These are phyloP conservation scores for Cyberlindnera mrakii DNA, from an alignment of 805 yeast species.

Conservation along the genomic window DNA sequence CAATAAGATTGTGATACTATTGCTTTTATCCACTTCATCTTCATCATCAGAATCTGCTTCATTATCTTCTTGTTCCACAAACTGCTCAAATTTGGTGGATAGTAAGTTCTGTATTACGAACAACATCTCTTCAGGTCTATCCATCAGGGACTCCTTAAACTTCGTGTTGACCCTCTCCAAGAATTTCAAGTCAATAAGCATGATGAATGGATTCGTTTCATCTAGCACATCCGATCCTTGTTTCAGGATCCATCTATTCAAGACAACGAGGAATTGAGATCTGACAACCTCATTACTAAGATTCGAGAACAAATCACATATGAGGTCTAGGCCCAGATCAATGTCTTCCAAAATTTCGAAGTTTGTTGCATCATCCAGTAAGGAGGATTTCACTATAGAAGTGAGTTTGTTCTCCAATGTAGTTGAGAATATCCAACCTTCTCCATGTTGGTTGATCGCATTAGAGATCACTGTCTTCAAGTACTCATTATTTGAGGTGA, in stretches of 20 bases:
- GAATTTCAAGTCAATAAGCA: slow-evolving; percentile 55
- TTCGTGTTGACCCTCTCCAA: slow-evolving; percentile 55
- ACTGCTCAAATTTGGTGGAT: slow-evolving; percentile 10
- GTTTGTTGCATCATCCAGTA: slow-evolving; percentile 6
- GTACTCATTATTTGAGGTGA: slow-evolving; percentile 23
- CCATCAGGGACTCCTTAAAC: slow-evolving; percentile 44
- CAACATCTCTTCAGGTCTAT: slow-evolving; percentile 49
- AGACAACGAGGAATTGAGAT: slow-evolving; percentile 40
- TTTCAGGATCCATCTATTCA: slow-evolving; percentile 55
- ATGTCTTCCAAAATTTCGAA: slow-evolving; percentile 36
- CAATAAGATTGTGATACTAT: slow-evolving; percentile 29
- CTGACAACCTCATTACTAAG: slow-evolving; percentile 43
- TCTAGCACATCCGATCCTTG: slow-evolving; percentile 9
- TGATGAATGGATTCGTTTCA: slow-evolving; percentile 42
- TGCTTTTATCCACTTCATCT: slow-evolving; percentile 22
- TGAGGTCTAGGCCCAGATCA: slow-evolving; percentile 36
- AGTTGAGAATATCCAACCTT: slow-evolving; percentile 30
- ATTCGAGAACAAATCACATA: slow-evolving; percentile 40
- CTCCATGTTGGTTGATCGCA: slow-evolving; percentile 27
- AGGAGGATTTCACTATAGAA: slow-evolving; percentile 21
- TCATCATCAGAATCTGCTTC: slow-evolving; percentile 37
- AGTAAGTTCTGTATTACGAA: slow-evolving; percentile 41
- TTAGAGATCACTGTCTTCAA: slow-evolving; percentile 25
- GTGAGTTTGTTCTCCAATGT: slow-evolving; percentile 32
- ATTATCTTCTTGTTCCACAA: slow-evolving; percentile 12